phyloP scores from a whole-genome alignment of 2,329 filamentous ascomycete species.

The Aspergillus calidoustus region DNA sequence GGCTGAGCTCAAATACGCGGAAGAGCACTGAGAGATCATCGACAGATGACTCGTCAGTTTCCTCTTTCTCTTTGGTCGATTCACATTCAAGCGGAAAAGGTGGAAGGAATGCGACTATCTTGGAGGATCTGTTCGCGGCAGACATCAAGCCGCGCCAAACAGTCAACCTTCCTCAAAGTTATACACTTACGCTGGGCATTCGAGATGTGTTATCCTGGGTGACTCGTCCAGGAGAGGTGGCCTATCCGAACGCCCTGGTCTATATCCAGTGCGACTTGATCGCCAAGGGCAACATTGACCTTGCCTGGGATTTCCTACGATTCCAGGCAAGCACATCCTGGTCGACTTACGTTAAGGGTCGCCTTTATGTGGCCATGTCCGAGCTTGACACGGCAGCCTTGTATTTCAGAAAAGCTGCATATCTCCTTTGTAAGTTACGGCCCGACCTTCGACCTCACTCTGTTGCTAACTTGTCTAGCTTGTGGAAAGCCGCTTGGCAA shows the following conservation, averaged over 20 bases:
- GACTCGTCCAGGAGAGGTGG: conserved; percentile 58
- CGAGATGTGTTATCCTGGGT: conserved; percentile 51
- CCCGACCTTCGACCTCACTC: background rate
- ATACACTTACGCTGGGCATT: conserved; percentile 48
- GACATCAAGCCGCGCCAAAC: conserved; percentile 49
- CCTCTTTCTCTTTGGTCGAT: conserved; percentile 33
- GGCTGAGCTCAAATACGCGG: conserved; percentile 59
- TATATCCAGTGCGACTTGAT: conserved; percentile 71
- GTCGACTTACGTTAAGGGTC: conserved; percentile 79
- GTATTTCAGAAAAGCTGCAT: conserved; percentile 81
- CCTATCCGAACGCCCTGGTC: conserved; percentile 65
- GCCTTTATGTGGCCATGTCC: conserved; percentile 73
- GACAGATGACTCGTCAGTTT: conserved; percentile 29
- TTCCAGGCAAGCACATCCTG: conserved; percentile 63
- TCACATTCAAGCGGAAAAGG: conserved; percentile 27
- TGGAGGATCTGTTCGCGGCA: conserved; percentile 51
- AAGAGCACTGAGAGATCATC: conserved; percentile 34
- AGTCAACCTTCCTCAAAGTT: conserved; percentile 46
- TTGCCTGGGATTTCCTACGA: conserved; percentile 69
- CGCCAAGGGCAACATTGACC: conserved; percentile 68
- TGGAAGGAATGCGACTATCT: conserved; percentile 41
- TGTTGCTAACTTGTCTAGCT: conserved; percentile 37
- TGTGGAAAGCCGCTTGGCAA: conserved; percentile 51
- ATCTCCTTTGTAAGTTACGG: conserved; percentile 73
- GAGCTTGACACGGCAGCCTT: conserved; percentile 74